These are phyloP conservation scores for Chenopodium formosanum DNA, from an alignment of 148 eudicot species.

Conservation along the genomic window DNA sequence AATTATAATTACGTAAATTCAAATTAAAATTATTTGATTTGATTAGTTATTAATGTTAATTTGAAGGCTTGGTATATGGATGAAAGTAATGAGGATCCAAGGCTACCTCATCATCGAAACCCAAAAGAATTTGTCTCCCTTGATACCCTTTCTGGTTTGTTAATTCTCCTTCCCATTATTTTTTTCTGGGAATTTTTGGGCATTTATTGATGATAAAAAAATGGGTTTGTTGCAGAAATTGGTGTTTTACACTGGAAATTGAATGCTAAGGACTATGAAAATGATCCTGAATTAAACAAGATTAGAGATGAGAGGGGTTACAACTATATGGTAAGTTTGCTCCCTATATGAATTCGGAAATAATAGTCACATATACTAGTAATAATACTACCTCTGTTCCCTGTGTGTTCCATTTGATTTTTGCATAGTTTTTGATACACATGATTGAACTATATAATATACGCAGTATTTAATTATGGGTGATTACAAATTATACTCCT, in stretches of 20 bases:
- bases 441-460: no score
- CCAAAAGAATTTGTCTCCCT: slow-evolving; percentile 65
- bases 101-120: slow-evolving; percentile 75
- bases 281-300: slow-evolving; percentile 70
- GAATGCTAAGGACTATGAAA: slow-evolving; percentile 65
- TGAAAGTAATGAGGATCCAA: slow-evolving; percentile 61
- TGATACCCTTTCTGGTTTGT: slow-evolving; percentile 54
- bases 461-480: no score
- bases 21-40: no score
- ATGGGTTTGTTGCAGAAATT: slow-evolving; percentile 37
- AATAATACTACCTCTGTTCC: no score
- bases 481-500: no score
- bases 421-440: no score
- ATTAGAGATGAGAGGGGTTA: slow-evolving; percentile 73
- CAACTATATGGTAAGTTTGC: slow-evolving; percentile 53
- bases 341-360: no score
- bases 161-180: not conserved
- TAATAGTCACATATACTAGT: no score
- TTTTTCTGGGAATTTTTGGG: not conserved
- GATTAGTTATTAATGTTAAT: not conserved
- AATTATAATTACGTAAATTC: no score
- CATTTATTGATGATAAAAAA: not conserved
- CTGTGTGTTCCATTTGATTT: no score
- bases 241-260: slow-evolving; percentile 77
- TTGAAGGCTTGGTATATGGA: slow-evolving; percentile 88